A percentile compares a stretch with the other conserved stretches of the same genome.
Evolutionary conservation across 2,329 filamentous ascomycete species (phyloP).

Genomic region (Fusarium austroafricanum): DNA sequence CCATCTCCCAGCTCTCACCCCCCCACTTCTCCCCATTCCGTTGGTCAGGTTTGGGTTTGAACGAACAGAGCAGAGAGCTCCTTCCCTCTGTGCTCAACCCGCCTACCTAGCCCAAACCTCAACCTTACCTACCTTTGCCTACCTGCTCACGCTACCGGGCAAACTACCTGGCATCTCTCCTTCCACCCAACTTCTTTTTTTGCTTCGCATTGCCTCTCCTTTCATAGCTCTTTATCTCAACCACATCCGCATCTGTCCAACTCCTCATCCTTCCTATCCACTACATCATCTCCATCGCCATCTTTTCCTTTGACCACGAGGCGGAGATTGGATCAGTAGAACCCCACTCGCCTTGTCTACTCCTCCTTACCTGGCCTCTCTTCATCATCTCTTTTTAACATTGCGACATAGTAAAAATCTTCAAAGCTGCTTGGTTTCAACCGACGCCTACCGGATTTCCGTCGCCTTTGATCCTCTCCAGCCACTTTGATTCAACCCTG

Average conservation of each 20-base stretch:
- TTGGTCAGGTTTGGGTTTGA: constrained; percentile 15
- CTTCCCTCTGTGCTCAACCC: constrained; percentile 21
- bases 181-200: constrained; percentile 17
- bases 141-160: not conserved
- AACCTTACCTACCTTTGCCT: no score
- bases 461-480: not conserved
- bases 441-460: not conserved
- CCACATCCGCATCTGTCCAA: constrained; percentile 4
- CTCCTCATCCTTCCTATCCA: constrained; percentile 6
- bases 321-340: constrained; percentile 36
- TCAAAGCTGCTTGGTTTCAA: constrained; percentile 9
- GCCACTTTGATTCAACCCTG: constrained; percentile 8
- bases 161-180: constrained; percentile 14
- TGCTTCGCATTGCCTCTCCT: not conserved
- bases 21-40: constrained; percentile 43
- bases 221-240: constrained; percentile 4
- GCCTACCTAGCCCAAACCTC: not conserved
- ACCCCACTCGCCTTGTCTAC: constrained; percentile 39
- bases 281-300: constrained; percentile 6
- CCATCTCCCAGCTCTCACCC: constrained; percentile 31
- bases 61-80: constrained; percentile 13
- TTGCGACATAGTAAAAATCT: constrained; percentile 14
- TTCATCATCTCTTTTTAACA: constrained; percentile 29
- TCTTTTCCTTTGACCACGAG: constrained; percentile 26
- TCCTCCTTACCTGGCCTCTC: constrained; percentile 21